phyloP scores from a whole-genome alignment of 306 rosid species.

The Castanea mollissima region DNA sequence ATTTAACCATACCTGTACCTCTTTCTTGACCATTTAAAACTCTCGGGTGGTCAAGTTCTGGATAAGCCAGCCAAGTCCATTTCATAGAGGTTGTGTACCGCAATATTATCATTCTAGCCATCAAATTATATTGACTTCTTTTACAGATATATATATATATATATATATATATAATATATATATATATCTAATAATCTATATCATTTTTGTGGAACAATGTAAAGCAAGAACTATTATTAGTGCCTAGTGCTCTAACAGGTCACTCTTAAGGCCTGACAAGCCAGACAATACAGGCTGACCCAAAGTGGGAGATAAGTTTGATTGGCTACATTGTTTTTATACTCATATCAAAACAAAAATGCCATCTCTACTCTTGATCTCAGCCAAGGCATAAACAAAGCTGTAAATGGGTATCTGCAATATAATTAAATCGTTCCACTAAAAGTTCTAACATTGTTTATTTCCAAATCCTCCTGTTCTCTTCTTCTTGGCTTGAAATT shows the following conservation, averaged over 20 bases:
- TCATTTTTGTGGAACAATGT: not conserved
- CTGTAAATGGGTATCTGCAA: slow-evolving; percentile 24
- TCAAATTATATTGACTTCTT: not conserved
- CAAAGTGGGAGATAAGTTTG: slow-evolving; percentile 34
- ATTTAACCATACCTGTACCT: not conserved
- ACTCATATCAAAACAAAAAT: slow-evolving; percentile 12
- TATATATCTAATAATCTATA: not conserved
- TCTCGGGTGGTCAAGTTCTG: not conserved
- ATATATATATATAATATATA: not conserved
- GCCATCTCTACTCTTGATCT: slow-evolving; percentile 19
- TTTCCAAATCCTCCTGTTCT: slow-evolving; percentile 23
- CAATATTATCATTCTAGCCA: not conserved
- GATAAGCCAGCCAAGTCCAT: not conserved
- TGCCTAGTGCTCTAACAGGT: slow-evolving; percentile 22
- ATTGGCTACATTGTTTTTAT: slow-evolving; percentile 34
- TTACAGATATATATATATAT: not conserved
- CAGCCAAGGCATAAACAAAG: slow-evolving; percentile 17
- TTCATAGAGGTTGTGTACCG: not conserved
- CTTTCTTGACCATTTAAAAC: not conserved
- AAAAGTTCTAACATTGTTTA: slow-evolving; percentile 21
- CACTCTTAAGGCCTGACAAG: slow-evolving; percentile 19
- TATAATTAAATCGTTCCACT: slow-evolving; percentile 22
- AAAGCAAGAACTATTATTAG: slow-evolving; percentile 21
- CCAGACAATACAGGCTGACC: slow-evolving; percentile 27
- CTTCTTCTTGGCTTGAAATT: slow-evolving; percentile 19